Evolutionary conservation across 441 rosid species (phyloP), one percentile per base, ranked within the genome.

Genomic region (Syzygium malaccense): DNA sequence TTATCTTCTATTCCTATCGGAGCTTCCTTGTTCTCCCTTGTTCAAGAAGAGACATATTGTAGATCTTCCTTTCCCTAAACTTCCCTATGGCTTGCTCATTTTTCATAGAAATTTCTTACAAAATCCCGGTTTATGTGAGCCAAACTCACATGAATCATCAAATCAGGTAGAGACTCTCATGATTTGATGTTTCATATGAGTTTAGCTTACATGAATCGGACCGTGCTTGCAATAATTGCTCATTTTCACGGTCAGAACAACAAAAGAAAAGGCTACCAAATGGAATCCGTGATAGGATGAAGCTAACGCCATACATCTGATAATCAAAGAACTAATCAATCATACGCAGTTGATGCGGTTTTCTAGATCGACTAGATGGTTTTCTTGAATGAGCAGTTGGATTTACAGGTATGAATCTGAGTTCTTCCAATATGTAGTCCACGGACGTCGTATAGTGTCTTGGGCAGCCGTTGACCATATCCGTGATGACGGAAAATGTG

Each of bases 381-480:
- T n/a, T 60, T 60, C 66, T 60, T 60, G 17, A 28, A 60, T 60
- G 66, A 60, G 66, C 66, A 60, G 68, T 53, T 85, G 86, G 60
- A 85, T 88, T 89, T 93, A 91, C 94, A 96, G 99, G 95, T 97
- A 96, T 68, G 99, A 97, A 93, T 91, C 97, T 30, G 98, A 96
- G 93, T 96, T 97, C 93, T 97, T 96, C 92, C 97, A 95, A 91
- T 94, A 92, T 90, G 99, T 94, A 89, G 99, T 96, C 41, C 93
- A 92, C 90, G 95, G 94, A 85, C 92, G 90, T 53, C 98, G 93
- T 87, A 96, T 96, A 64, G 92, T 97, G 92, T 95, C 98, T 9
- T 97, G 99, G 99, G 98, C 95, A 90, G 99, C 99, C 89, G 94
- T 96, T 89, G 98, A 97, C 89, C 94, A 98, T 71, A 94, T 93